Conservation (phyloP, 805 yeast species). For the Helenozyma baotianmanensis region DNA sequence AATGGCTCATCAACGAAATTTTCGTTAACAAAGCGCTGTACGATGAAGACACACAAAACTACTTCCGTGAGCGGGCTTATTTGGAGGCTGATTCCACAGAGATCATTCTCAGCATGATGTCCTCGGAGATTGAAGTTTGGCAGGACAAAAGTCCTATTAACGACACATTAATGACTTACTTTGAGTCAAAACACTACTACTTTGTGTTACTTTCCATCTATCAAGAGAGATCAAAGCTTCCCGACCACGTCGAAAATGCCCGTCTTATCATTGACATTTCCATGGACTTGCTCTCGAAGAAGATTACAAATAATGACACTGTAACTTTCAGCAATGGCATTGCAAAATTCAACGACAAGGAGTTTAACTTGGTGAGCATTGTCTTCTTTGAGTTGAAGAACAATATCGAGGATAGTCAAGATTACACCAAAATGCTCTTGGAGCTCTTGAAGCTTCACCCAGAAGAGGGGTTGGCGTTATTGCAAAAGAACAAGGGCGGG, state of each 20-base stretch:
- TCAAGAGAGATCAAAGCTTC: constrained; percentile 6
- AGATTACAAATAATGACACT: not conserved
- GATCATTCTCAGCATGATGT: constrained; percentile 3
- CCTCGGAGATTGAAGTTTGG: constrained; percentile 9
- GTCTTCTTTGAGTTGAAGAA: constrained; percentile 13
- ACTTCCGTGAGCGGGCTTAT: constrained; percentile 6
- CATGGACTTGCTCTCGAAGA: constrained; percentile 6
- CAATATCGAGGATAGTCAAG: constrained; percentile 17
- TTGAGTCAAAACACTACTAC: constrained; percentile 1
- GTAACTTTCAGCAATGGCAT: not conserved
- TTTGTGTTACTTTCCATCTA: constrained; percentile 7
- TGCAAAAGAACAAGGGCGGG: constrained; percentile 24
- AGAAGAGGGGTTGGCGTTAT: constrained; percentile 25
- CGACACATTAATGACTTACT: constrained; percentile 11
- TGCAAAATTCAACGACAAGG: not conserved
- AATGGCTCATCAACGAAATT: constrained; percentile 10
- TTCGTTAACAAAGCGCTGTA: constrained; percentile 1
- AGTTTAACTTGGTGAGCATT: constrained; percentile 5
- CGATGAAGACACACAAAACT: constrained; percentile 1
- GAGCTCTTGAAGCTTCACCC: constrained; percentile 28
- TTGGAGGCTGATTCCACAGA: not conserved
- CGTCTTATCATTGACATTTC: constrained; percentile 6
- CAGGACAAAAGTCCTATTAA: constrained; percentile 7
- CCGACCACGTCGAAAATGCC: constrained; percentile 6
- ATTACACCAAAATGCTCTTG: constrained; percentile 28